These are phyloP conservation scores for Aspergillus steynii DNA, from an alignment of 495 filamentous ascomycete genomes.

Conservation along the genomic window DNA sequence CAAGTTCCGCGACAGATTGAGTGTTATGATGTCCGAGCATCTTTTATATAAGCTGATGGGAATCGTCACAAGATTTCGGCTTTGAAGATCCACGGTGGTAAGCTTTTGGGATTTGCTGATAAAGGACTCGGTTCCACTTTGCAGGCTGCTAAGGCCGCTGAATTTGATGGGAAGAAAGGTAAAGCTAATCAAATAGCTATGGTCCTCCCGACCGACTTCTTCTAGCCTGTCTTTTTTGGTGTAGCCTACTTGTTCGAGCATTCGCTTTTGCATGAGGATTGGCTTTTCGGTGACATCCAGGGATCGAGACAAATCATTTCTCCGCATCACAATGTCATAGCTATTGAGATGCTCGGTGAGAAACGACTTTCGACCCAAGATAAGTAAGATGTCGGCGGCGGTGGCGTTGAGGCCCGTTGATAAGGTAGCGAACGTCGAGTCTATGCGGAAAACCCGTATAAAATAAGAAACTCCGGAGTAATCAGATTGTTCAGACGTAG, in stretches of 20 bases:
- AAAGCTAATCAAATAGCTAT: conserved; percentile 94
- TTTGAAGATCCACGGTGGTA: conserved; percentile 88
- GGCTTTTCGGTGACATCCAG: conserved; percentile 77
- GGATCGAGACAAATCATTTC: conserved; percentile 85
- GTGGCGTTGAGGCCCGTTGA: conserved; percentile 78
- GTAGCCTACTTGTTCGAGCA: conserved; percentile 92
- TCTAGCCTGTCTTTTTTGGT: conserved; percentile 84
- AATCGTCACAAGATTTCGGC: conserved; percentile 91
- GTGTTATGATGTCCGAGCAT: conserved; percentile 86
- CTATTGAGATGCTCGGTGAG: conserved; percentile 86
- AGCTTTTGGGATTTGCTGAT: conserved; percentile 73
- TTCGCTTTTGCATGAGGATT: conserved; percentile 85
- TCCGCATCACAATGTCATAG: conserved; percentile 92
- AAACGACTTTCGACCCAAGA: conserved; percentile 88
- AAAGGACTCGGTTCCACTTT: conserved; percentile 74
- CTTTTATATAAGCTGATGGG: conserved; percentile 92
- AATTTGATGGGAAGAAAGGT: conserved; percentile 87
- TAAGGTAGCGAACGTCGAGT: conserved; percentile 91
- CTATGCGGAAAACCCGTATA: conserved; percentile 92
- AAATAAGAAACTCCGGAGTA: conserved; percentile 63
- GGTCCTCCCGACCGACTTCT: conserved; percentile 96
- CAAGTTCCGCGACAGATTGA: conserved; percentile 90
- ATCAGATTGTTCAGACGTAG: conserved; percentile 60
- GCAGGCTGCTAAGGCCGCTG: conserved; percentile 67
- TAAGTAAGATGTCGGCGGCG: conserved; percentile 77